Conservation (phyloP, 805 yeast genomes). For the Myxozyma neotropica region DNA sequence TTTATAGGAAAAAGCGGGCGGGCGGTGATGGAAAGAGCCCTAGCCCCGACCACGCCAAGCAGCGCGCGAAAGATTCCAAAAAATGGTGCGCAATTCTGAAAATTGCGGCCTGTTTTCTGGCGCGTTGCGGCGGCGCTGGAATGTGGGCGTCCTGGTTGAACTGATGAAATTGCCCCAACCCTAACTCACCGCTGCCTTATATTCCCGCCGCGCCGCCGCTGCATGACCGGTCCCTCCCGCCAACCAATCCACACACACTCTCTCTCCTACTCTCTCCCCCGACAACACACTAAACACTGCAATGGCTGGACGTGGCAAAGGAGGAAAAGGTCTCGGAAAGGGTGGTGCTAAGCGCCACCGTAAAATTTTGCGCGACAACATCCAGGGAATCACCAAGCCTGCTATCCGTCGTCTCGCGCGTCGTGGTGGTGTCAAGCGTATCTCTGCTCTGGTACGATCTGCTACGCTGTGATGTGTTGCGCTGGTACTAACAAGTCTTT, state of each 20-base stretch:
- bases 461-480: not conserved
- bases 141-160: not conserved
- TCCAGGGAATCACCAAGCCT: slow-evolving; percentile 99
- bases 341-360: slow-evolving; percentile 99
- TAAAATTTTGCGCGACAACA: slow-evolving; percentile 98
- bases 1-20: slow-evolving; percentile 26
- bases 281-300: slow-evolving; percentile 3
- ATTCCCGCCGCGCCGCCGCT: slow-evolving; percentile 8
- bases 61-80: not conserved
- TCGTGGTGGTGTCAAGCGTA: slow-evolving; percentile 99
- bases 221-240: not conserved
- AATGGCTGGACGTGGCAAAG: slow-evolving; percentile 99
- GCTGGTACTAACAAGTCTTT: not conserved
- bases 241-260: not conserved
- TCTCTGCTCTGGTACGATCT: slow-evolving; percentile 70
- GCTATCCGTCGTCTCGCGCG: slow-evolving; percentile 99
- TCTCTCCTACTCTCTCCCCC: not conserved
- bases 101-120: slow-evolving; percentile 15
- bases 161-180: slow-evolving; percentile 32
- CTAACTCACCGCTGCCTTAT: slow-evolving; percentile 16
- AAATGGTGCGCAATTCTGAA: slow-evolving; percentile 16
- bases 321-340: slow-evolving; percentile 99
- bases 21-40: slow-evolving; percentile 26
- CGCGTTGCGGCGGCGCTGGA: slow-evolving; percentile 7
- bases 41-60: slow-evolving; percentile 8